Percentiles rank a stretch among this genome's conserved stretches.
Conservation (phyloP, 257 asterid species). For the Petrea volubilis region DNA sequence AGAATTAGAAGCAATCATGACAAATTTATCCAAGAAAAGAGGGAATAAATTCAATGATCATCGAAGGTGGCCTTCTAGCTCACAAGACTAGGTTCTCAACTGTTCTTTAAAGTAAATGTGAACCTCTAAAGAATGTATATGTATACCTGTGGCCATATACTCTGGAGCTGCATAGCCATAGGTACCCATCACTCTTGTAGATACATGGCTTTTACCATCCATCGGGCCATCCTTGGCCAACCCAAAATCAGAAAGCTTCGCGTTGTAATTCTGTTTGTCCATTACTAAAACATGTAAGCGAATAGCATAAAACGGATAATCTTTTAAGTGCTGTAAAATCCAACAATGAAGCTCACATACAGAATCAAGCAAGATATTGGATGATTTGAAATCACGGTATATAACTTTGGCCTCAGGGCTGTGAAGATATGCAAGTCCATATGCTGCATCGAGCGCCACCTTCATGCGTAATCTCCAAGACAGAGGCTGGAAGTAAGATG, state of each 20-base stretch:
- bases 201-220: constrained; percentile 76
- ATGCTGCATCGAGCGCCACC: constrained; percentile 72
- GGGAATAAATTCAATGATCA: not conserved
- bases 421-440: constrained; percentile 71
- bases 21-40: not conserved
- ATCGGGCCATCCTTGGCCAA: constrained; percentile 72
- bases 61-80: not conserved
- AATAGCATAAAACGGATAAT: not conserved
- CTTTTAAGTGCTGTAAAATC: not conserved
- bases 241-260: constrained; percentile 78
- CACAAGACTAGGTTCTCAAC: not conserved
- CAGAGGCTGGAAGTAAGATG: constrained; percentile 65
- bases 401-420: constrained; percentile 69
- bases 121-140: not conserved
- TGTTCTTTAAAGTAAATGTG: not conserved
- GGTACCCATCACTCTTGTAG: constrained; percentile 77
- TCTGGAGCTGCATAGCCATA: constrained; percentile 82
- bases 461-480: constrained; percentile 68
- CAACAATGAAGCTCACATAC: constrained; percentile 30
- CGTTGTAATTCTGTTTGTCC: constrained; percentile 54
- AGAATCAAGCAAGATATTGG: constrained; percentile 62
- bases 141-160: constrained; percentile 78
- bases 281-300: constrained; percentile 12
- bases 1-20: not conserved
- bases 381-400: constrained; percentile 67